These are phyloP conservation scores for Termitomyces sp. DNA, from an alignment of 768 basidiomycete species.

Conservation along the genomic window DNA sequence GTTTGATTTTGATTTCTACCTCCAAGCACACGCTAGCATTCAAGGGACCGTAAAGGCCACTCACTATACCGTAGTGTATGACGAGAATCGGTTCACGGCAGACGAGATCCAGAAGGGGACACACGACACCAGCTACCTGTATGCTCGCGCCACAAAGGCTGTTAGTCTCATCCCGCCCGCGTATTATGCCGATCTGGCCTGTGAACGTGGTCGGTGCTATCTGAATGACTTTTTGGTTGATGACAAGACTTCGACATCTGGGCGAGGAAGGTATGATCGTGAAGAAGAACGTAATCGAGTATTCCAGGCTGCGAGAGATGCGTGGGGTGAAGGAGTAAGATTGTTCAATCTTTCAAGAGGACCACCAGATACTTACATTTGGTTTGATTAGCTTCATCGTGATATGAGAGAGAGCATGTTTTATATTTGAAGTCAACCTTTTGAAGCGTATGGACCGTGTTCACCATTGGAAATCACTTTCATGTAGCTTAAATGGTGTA, in stretches of 20 bases:
- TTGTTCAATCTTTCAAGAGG: not conserved
- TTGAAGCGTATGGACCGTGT: not conserved
- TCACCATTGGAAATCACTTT: not conserved
- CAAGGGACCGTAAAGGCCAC: slow-evolving; percentile 69
- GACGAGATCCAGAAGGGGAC: slow-evolving; percentile 73
- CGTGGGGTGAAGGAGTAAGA: slow-evolving; percentile 52
- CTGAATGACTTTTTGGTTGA: slow-evolving; percentile 65
- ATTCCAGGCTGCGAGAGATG: slow-evolving; percentile 35
- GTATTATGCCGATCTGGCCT: slow-evolving; percentile 79
- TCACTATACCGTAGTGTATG: slow-evolving; percentile 76
- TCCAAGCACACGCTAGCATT: slow-evolving; percentile 71
- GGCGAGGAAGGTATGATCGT: slow-evolving; percentile 23
- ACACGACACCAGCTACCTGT: slow-evolving; percentile 64
- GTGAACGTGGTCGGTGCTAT: slow-evolving; percentile 74
- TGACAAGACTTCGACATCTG: slow-evolving; percentile 35
- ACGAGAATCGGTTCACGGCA: slow-evolving; percentile 63
- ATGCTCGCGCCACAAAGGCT: slow-evolving; percentile 78
- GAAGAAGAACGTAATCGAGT: slow-evolving; percentile 35
- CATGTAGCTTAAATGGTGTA: not conserved
- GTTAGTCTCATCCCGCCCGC: slow-evolving; percentile 79
- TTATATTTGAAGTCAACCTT: slow-evolving; percentile 44
- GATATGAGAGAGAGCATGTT: slow-evolving; percentile 67
- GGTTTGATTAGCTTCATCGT: slow-evolving; percentile 35
- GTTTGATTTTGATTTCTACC: slow-evolving; percentile 62
- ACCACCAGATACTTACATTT: not conserved